phyloP scores from a whole-genome alignment of 306 rosid species.

The Sicyos edulis region DNA sequence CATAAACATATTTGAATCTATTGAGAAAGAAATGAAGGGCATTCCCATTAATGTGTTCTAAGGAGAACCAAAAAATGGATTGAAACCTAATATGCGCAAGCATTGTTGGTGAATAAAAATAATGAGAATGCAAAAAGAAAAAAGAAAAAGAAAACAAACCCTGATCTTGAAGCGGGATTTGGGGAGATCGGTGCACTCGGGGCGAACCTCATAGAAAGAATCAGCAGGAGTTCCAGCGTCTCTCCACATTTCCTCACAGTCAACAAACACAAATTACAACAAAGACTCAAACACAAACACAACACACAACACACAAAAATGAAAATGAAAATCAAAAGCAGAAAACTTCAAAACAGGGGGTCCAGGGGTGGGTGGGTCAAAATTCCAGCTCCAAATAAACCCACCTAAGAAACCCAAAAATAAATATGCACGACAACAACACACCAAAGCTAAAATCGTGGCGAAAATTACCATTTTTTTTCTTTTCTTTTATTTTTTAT shows the following conservation, averaged over 20 bases:
- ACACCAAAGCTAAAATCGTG: neutral
- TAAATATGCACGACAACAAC: slow-evolving; percentile 1
- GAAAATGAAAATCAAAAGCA: neutral
- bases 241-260: slow-evolving; percentile 64
- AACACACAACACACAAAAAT: neutral
- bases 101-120: neutral
- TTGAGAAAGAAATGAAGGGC: neutral
- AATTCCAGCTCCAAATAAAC: slow-evolving; percentile 29
- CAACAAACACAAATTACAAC: slow-evolving; percentile 12
- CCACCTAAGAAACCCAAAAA: slow-evolving; percentile 14
- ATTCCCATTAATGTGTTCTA: neutral
- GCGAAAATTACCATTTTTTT: no score
- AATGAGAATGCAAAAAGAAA: neutral
- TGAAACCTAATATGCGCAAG: neutral
- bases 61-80: neutral
- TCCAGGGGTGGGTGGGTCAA: slow-evolving; percentile 34
- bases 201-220: slow-evolving; percentile 85
- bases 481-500: neutral
- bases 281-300: no score
- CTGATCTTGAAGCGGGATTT: slow-evolving; percentile 76
- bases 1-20: neutral
- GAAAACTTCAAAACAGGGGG: slow-evolving; percentile 31
- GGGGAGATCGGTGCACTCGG: slow-evolving; percentile 92
- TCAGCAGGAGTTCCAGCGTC: slow-evolving; percentile 78
- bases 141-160: slow-evolving; percentile 33